Evolutionary conservation across 129 eudicot genomes (phyloP), one percentile per base, ranked within the genome.

Genomic region (Sambucus nigra): DNA sequence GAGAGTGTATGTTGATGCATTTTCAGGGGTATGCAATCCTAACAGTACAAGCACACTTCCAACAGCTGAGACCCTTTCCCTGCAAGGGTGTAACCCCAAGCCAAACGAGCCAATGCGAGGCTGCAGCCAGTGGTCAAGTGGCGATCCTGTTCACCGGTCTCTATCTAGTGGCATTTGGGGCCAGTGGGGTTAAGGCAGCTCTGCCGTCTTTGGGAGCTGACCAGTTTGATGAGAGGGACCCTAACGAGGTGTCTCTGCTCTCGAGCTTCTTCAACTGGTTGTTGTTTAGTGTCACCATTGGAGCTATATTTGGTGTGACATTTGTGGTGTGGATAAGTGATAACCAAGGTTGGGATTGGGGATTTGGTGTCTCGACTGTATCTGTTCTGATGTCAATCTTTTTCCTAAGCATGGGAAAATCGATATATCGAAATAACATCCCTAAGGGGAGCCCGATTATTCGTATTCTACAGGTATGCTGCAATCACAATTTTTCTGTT

Each of bases 161-260:
- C 45, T 86, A 81, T 39, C 54, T 86, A 15, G 55, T 86, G 6
- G 95, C 95, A 49, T 33, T 86, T n/a, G 95, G 95, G 38, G 55
- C 63, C 0, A 65, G 87, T 25, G 95, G 87, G 16, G 51, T 78
- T 50, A 86, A 75, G 60, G 95, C 83, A 0, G 91, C 81, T 22
- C 60, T 81, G 21, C 95, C 95, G 17, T 63, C 92, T 16, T 60
- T 86, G 26, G 95, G 95, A 53, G 95, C 95, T 4, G 95, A 86
- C 39, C 95, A 86, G 56, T 86, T 75, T 50, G 92, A 86, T 19
- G 91, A 78, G 55, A 50, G 47, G 27, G 81, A 86, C 69, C 91
- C 95, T 9, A 72, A 66, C 29, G 86, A 78, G 61, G 76, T 69
- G 2, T 57, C 67, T 57, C 55, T 66, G 39, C 83, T 86, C 28